phyloP scores from a whole-genome alignment of 306 rosid species.

The Cicer cuneatum region DNA sequence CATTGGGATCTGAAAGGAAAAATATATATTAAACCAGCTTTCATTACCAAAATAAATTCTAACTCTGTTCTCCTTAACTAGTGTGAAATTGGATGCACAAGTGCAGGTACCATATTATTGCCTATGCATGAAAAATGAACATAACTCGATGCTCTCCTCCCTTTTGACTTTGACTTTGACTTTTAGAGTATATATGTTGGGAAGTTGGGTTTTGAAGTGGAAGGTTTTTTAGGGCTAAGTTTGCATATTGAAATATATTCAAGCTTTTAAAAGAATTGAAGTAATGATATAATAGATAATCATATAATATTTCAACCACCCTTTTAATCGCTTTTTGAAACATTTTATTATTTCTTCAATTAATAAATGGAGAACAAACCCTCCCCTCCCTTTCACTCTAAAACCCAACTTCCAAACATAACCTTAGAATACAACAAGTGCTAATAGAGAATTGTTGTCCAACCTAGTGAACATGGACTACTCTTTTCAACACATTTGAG shows the following conservation, averaged over 20 bases:
- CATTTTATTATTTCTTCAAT: no score
- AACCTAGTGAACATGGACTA: neutral
- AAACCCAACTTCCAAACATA: no score
- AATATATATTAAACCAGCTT: slow-evolving; percentile 7
- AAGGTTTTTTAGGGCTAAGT: no score
- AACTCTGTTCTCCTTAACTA: slow-evolving; percentile 2
- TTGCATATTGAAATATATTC: no score
- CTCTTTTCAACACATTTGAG: neutral
- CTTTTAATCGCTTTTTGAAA: no score
- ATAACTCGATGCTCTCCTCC: slow-evolving; percentile 15
- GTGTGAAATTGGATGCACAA: neutral
- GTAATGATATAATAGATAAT: no score
- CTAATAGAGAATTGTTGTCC: neutral
- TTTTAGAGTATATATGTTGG: neutral
- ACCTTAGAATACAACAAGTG: slow-evolving; percentile 6
- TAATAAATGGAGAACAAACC: no score
- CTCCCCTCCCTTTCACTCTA: no score
- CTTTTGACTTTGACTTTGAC: no score
- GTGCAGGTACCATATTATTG: neutral
- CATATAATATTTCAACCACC: no score
- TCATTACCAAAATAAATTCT: slow-evolving; percentile 4
- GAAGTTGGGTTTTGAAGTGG: no score
- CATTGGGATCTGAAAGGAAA: slow-evolving; percentile 84
- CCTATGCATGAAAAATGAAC: slow-evolving; percentile 12
- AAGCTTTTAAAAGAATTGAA: no score